Percentiles rank a stretch among this genome's conserved stretches.
Evolutionary conservation across 1,284 basidiomycete species (phyloP).

Genomic region (Papiliotrema fonsecae): DNA sequence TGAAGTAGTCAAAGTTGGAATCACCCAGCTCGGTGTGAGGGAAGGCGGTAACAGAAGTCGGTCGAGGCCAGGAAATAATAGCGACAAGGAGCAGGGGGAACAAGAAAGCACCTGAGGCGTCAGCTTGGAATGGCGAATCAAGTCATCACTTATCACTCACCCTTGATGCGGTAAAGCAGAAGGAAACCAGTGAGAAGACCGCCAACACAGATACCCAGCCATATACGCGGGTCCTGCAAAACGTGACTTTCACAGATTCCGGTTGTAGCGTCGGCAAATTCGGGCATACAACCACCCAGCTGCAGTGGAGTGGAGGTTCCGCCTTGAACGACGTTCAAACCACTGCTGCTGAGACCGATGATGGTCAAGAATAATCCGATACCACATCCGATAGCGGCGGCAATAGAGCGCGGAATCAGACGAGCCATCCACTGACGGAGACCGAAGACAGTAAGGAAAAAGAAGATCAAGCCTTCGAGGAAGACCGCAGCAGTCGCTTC

Average conservation of each 20-base stretch:
- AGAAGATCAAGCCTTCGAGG: conserved; percentile 82
- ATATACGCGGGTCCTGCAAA: conserved; percentile 69
- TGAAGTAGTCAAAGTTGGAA: conserved; percentile 76
- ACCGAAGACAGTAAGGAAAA: conserved; percentile 73
- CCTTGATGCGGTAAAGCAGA: conserved; percentile 80
- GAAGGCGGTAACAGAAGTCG: conserved; percentile 75
- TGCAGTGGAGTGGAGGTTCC: conserved; percentile 66
- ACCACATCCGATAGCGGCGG: conserved; percentile 16
- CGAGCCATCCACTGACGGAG: conserved; percentile 86
- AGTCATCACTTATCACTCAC: conserved; percentile 50
- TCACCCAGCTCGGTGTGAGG: conserved; percentile 67
- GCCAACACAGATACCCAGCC: conserved; percentile 83
- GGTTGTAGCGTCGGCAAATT: conserved; percentile 28
- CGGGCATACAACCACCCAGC: conserved; percentile 70
- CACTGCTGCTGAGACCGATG: conserved; percentile 56
- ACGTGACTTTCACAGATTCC: conserved; percentile 65
- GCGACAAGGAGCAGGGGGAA: conserved; percentile 70
- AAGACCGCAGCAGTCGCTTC: conserved; percentile 86
- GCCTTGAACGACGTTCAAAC: conserved; percentile 73
- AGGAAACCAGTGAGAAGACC: conserved; percentile 75
- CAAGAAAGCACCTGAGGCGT: conserved; percentile 21
- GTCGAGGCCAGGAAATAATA: conserved; percentile 80
- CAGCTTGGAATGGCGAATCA: neutral
- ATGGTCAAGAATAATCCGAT: conserved; percentile 21
- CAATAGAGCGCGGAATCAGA: conserved; percentile 77